Evolutionary conservation across 2,329 filamentous ascomycete genomes (phyloP), one percentile per base, ranked within the genome.

Genomic region (Penicillium griseofulvum): DNA sequence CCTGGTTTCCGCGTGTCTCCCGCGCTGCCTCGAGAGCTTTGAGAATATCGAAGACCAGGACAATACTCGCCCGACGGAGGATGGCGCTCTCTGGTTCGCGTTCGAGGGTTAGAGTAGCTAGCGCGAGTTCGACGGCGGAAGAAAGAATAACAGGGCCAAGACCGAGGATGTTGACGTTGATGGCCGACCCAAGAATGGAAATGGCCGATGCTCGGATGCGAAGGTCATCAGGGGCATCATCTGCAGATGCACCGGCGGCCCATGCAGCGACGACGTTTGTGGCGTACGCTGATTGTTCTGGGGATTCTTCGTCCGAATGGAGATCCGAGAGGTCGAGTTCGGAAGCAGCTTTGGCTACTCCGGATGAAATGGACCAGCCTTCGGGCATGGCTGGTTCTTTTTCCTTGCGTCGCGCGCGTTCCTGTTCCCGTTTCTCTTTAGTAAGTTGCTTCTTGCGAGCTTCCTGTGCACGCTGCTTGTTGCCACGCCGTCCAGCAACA

Each of bases 181-280:
- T 67, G 0, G 74, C 74, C 1, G 71, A 73, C 4, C 73, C 74
- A 5, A 77, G 67, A 29, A 78, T 73, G 2, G 75, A 78, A 4
- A 78, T 63, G 14, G 75, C 75, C 1, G 75, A 78, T n/a, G 75
- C 67, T 4, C 75, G 70, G 1, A 71, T 64, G 12, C 75, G 75
- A 1, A 78, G 66, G 52, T 78, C 75, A 50, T 78, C 75, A n/a
- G 74, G 74, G 24, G 74, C 68, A 22, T 68, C 62, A 47, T 76
- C 74, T 9, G 65, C 59, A 1, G 66, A 56, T 4, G 73, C 67
- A 17, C 74, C 74, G 3, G 71, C 68, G 4, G 71, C 74, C 74
- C 74, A 77, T 26, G 74, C 70, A n/a, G 71, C 62, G 14, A 77
- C 56, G 8, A 76, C 72, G 38, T 71, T 74, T 2, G 68, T 68